phyloP scores from a whole-genome alignment of 2,329 filamentous ascomycete species.

The Corniculantispora saksenae region DNA sequence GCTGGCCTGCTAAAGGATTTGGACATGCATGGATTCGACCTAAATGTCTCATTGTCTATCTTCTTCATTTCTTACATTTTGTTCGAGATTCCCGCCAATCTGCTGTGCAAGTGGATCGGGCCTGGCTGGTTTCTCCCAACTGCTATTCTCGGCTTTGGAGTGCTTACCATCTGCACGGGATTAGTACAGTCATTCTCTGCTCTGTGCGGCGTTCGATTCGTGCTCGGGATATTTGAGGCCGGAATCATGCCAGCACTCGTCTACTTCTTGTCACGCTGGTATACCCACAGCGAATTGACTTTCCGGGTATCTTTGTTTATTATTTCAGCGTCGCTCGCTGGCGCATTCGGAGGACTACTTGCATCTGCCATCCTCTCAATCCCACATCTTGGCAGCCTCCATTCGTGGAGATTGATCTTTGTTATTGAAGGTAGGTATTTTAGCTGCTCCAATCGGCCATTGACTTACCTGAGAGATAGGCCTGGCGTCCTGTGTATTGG shows the following conservation, averaged over 20 bases:
- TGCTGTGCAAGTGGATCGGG: constrained; percentile 63
- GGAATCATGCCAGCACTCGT: constrained; percentile 67
- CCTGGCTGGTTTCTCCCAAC: constrained; percentile 65
- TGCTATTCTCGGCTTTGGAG: constrained; percentile 58
- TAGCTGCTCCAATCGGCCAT: no score
- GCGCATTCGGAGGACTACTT: constrained; percentile 67
- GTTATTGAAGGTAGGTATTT: constrained; percentile 56
- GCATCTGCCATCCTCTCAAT: constrained; percentile 63
- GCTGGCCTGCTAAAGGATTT: constrained; percentile 60
- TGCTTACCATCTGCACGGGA: constrained; percentile 60
- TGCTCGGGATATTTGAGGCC: constrained; percentile 63
- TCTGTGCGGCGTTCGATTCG: constrained; percentile 57
- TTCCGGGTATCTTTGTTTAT: constrained; percentile 66
- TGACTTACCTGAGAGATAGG: constrained; percentile 30
- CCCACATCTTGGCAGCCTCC: constrained; percentile 54
- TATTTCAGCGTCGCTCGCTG: constrained; percentile 65
- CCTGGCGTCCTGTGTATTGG: constrained; percentile 55
- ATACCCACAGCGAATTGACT: constrained; percentile 60
- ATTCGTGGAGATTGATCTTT: constrained; percentile 70
- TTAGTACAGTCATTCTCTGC: constrained; percentile 55
- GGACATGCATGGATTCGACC: constrained; percentile 56
- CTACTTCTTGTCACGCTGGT: constrained; percentile 67
- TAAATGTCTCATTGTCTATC: constrained; percentile 60
- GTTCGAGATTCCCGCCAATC: constrained; percentile 64
- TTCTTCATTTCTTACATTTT: constrained; percentile 68